phyloP scores from a whole-genome alignment of 495 filamentous ascomycete species.

The Penicillium daleae region DNA sequence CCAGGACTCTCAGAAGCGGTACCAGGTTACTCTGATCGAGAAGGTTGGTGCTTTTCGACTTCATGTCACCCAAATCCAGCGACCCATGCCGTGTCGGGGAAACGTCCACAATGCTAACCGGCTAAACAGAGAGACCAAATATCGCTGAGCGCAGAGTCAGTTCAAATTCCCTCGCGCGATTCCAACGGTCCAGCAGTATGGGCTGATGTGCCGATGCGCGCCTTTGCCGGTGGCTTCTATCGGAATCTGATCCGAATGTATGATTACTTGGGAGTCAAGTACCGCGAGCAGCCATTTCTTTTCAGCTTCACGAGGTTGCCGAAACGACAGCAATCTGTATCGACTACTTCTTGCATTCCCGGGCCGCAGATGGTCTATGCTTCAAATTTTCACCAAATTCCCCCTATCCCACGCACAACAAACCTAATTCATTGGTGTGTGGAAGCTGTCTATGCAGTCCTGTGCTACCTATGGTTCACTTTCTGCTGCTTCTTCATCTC shows the following conservation, averaged over 20 bases:
- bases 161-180: constrained; percentile 15
- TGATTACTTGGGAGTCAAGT: constrained; percentile 51
- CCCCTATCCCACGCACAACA: constrained; percentile 34
- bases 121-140: constrained; percentile 26
- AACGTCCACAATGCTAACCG: background rate
- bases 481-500: constrained; percentile 49
- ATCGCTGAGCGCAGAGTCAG: constrained; percentile 34
- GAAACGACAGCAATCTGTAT: constrained; percentile 17
- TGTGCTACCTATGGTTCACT: constrained; percentile 55
- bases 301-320: constrained; percentile 36
- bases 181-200: constrained; percentile 20
- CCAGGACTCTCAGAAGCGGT: constrained; percentile 46
- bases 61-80: background rate
- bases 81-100: background rate
- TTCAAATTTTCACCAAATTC: constrained; percentile 53
- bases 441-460: constrained; percentile 41
- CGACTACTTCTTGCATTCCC: constrained; percentile 17
- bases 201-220: constrained; percentile 62
- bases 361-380: constrained; percentile 48
- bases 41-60: constrained; percentile 32
- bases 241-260: constrained; percentile 58
- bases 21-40: constrained; percentile 52
- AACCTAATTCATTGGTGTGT: constrained; percentile 35
- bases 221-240: constrained; percentile 58
- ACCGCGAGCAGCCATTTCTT: constrained; percentile 49